These are phyloP conservation scores for Chenopodium berlandieri DNA, from an alignment of 148 eudicot species.

Conservation along the genomic window DNA sequence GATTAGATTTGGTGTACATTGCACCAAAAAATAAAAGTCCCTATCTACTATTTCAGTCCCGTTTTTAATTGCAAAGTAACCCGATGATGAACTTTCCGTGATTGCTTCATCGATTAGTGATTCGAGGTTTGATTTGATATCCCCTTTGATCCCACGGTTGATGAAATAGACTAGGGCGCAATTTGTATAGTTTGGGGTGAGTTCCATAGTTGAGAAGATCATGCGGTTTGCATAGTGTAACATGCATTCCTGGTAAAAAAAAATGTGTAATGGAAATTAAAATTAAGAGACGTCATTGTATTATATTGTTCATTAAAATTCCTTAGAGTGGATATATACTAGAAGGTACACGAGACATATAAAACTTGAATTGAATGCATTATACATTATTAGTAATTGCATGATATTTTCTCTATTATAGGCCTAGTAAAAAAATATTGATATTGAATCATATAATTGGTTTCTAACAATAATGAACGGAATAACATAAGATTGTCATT, in stretches of 20 bases:
- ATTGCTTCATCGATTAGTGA: slow-evolving; percentile 8
- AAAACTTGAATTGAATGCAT: too few relatives aligned
- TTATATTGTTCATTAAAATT: too few relatives aligned
- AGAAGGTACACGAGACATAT: too few relatives aligned
- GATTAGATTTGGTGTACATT: slow-evolving; percentile 23
- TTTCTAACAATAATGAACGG: too few relatives aligned
- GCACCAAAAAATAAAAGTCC: slow-evolving; percentile 17
- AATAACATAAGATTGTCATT: too few relatives aligned
- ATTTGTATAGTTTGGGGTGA: not conserved
- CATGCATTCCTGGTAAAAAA: slow-evolving; percentile 17
- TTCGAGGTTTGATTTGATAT: not conserved
- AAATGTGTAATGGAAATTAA: too few relatives aligned
- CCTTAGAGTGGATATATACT: too few relatives aligned
- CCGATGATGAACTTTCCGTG: not conserved
- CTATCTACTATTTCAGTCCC: not conserved
- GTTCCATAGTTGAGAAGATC: slow-evolving; percentile 23
- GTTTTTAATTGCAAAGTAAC: slow-evolving; percentile 1
- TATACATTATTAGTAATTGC: too few relatives aligned
- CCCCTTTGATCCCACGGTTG: not conserved
- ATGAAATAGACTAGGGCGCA: not conserved
- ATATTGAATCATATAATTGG: too few relatives aligned
- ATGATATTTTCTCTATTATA: too few relatives aligned
- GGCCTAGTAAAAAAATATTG: too few relatives aligned
- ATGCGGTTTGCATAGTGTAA: slow-evolving; percentile 25
- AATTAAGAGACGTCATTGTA: too few relatives aligned